phyloP scores from a whole-genome alignment of 768 basidiomycete species.

The Vararia minispora region DNA sequence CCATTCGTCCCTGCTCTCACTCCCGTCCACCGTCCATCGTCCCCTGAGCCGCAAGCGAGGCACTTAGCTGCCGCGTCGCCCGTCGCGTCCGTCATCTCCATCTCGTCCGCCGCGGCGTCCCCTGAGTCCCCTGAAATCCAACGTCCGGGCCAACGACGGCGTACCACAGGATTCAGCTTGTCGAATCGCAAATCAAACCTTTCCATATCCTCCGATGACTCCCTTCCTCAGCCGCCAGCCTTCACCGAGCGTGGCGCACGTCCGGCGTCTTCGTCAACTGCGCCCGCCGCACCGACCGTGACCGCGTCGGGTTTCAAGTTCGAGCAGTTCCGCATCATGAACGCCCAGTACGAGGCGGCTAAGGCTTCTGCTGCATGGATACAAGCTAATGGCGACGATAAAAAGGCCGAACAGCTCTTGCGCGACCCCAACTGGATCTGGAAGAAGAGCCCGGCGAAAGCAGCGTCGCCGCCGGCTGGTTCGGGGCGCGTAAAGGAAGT shows the following conservation, averaged over 20 bases:
- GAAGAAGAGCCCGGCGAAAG: constrained; percentile 17
- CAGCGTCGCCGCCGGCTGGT: constrained; percentile 22
- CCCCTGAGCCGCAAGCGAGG: too few species aligned
- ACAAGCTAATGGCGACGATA: constrained; percentile 48
- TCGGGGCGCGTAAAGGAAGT: constrained; percentile 60
- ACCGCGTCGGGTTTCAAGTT: constrained; percentile 27
- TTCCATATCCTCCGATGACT: constrained; percentile 64
- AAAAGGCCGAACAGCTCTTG: constrained; percentile 47
- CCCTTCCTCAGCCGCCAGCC: constrained; percentile 29
- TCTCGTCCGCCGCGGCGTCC: constrained; percentile 17
- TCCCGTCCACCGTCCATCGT: too few species aligned
- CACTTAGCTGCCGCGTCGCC: too few species aligned
- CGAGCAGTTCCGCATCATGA: constrained; percentile 50
- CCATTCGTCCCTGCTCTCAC: too few species aligned
- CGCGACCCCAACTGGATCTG: constrained; percentile 46
- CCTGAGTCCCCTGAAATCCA: constrained; percentile 53
- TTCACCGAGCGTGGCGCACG: constrained; percentile 21
- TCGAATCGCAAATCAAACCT: constrained; percentile 16
- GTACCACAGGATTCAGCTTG: constrained; percentile 27
- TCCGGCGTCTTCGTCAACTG: constrained; percentile 4
- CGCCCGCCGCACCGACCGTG: constrained; percentile 7
- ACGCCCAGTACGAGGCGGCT: constrained; percentile 34
- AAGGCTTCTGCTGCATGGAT: constrained; percentile 57
- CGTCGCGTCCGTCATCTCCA: too few species aligned
- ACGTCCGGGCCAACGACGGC: constrained; percentile 39